Conservation (phyloP, 148 eudicot genomes). For the Nepenthes gracilis region DNA sequence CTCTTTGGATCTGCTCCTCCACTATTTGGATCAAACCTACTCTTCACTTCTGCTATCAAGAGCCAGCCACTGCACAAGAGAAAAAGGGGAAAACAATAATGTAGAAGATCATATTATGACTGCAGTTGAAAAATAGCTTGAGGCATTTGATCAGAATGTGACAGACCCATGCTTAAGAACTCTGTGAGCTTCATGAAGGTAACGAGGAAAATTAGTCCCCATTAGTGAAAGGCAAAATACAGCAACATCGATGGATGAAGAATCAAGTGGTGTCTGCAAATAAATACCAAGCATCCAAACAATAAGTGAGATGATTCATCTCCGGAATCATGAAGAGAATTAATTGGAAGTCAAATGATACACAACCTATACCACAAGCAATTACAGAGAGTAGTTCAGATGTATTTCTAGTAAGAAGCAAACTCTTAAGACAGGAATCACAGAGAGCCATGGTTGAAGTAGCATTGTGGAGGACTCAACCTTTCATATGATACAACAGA, state of each 20-base stretch:
- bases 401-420: too few species aligned
- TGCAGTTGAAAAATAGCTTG: background rate
- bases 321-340: too few species aligned
- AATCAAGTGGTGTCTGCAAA: constrained; percentile 77
- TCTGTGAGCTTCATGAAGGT: constrained; percentile 74
- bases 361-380: too few species aligned
- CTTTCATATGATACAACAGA: too few species aligned
- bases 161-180: constrained; percentile 72
- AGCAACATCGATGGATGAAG: constrained; percentile 71
- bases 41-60: constrained; percentile 94
- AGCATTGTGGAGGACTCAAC: too few species aligned
- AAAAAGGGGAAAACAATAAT: background rate
- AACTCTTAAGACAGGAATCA: too few species aligned
- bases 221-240: constrained; percentile 92
- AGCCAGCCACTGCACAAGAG: constrained; percentile 68
- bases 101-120: background rate
- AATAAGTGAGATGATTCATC: background rate
- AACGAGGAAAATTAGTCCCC: constrained; percentile 80
- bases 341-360: too few species aligned
- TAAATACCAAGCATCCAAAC: background rate
- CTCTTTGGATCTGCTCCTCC: constrained; percentile 85
- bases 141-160: background rate
- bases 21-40: constrained; percentile 74
- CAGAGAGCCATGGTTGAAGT: too few species aligned
- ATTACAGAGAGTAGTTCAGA: too few species aligned